phyloP scores from a whole-genome alignment of 208 protist species.

The Leptomonas seymouri region DNA sequence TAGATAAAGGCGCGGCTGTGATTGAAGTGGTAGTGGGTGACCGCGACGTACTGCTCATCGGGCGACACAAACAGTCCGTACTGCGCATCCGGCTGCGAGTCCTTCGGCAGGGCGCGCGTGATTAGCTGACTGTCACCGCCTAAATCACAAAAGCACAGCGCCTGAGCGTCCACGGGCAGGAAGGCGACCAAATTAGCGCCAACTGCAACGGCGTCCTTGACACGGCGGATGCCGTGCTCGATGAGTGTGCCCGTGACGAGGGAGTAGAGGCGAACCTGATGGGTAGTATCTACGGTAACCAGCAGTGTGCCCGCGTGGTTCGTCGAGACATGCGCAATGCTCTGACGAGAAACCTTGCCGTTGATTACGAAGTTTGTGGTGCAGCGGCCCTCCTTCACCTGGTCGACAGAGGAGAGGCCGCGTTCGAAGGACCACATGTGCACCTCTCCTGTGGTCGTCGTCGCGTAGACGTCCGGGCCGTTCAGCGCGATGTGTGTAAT shows the following conservation, averaged over 20 bases:
- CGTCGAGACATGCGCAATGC: conserved; percentile 42
- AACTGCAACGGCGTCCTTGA: conserved; percentile 38
- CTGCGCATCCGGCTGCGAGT: conserved; percentile 28
- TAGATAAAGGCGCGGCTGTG: conserved; percentile 44
- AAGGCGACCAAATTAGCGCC: conserved; percentile 46
- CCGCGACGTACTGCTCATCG: conserved; percentile 34
- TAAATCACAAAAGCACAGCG: conserved; percentile 24
- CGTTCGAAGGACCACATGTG: conserved; percentile 56
- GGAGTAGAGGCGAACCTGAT: conserved; percentile 43
- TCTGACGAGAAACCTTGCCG: conserved; percentile 54
- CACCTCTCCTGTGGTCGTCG: conserved; percentile 57
- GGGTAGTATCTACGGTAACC: conserved; percentile 29
- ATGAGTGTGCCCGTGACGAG: conserved; percentile 34
- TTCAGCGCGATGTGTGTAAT: conserved; percentile 61
- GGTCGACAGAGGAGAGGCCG: conserved; percentile 59
- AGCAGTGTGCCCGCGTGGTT: conserved; percentile 39
- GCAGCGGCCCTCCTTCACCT: conserved; percentile 45
- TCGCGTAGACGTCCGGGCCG: conserved; percentile 46
- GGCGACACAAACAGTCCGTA: conserved; percentile 27
- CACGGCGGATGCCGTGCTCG: conserved; percentile 28
- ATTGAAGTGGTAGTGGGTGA: conserved; percentile 27
- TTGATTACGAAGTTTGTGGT: conserved; percentile 67
- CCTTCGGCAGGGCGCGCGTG: conserved; percentile 34
- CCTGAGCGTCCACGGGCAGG: conserved; percentile 15
- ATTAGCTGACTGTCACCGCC: conserved; percentile 16